Evolutionary conservation across 805 yeast genomes (phyloP).

Genomic region (Hanseniaspora singularis): DNA sequence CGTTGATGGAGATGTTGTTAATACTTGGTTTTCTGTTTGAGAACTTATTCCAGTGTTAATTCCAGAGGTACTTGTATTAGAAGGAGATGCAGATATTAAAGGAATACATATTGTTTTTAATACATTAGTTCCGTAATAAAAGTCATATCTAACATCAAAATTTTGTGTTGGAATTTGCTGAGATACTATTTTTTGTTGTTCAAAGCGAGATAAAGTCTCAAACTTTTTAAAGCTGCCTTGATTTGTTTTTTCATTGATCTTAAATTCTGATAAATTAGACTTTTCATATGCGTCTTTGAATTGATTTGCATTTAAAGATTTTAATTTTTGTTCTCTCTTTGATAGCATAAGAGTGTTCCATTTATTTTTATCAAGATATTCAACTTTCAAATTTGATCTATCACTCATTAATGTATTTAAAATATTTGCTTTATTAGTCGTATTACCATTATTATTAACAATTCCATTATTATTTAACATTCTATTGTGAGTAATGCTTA

Average conservation of each 20-base stretch:
- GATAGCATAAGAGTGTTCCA: slow-evolving; percentile 3
- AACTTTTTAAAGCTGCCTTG: too few relatives aligned
- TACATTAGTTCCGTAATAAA: slow-evolving; percentile 12
- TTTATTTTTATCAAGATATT: slow-evolving; percentile 2
- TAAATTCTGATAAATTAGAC: too few relatives aligned
- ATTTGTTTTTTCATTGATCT: background rate
- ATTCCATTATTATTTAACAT: background rate
- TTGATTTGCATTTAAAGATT: background rate
- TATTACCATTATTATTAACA: background rate
- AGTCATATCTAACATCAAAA: slow-evolving; percentile 5
- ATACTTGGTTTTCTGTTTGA: background rate
- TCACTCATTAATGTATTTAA: background rate
- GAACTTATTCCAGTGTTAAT: too few relatives aligned
- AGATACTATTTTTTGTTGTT: background rate
- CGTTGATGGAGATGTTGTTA: too few relatives aligned
- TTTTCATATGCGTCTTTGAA: background rate
- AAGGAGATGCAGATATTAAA: background rate
- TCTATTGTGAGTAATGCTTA: slow-evolving; percentile 5
- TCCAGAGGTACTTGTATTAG: too few relatives aligned
- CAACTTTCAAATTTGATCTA: background rate
- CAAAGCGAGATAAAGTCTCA: background rate
- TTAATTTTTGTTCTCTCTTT: slow-evolving; percentile 3
- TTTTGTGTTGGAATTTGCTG: background rate
- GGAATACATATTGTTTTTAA: slow-evolving; percentile 14
- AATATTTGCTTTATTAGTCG: background rate